These are phyloP conservation scores for Xanthoconium separans DNA, from an alignment of 1,284 basidiomycete genomes.

Conservation along the genomic window DNA sequence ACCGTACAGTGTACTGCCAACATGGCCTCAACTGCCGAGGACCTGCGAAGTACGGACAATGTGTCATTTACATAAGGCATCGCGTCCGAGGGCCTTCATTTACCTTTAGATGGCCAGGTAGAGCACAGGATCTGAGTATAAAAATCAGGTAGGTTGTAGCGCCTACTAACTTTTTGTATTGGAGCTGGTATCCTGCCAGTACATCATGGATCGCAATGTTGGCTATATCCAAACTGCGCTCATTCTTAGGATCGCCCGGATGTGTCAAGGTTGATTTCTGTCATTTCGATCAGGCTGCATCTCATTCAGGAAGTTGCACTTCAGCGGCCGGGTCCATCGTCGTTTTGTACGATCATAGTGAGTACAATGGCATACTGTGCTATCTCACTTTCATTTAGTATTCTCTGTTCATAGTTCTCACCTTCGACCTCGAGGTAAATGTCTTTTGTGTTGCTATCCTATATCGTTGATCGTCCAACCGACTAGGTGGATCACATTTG, in stretches of 20 bases:
- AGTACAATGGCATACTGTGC: neutral
- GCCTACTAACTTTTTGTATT: neutral
- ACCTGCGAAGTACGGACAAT: no score
- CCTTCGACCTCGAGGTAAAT: constrained; percentile 11
- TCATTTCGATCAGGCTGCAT: neutral
- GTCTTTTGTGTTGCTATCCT: neutral
- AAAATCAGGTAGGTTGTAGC: no score
- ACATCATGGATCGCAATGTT: neutral
- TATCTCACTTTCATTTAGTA: neutral
- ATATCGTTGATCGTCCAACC: neutral
- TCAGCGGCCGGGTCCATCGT: constrained; percentile 1
- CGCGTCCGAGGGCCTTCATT: no score
- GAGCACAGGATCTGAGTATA: no score
- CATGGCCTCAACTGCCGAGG: no score
- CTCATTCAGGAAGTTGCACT: neutral
- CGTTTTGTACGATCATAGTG: constrained; percentile 4
- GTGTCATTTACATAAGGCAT: no score
- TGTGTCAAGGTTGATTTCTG: constrained; percentile 3
- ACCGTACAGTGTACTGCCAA: no score
- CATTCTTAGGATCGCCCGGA: neutral
- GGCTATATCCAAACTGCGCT: neutral
- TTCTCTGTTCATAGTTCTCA: constrained; percentile 9
- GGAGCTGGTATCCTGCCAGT: neutral
- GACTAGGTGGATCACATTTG: constrained; percentile 19
- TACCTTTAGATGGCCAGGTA: no score